These are phyloP conservation scores for Cucurbita pepo DNA, from an alignment of 306 rosid species.

Conservation along the genomic window DNA sequence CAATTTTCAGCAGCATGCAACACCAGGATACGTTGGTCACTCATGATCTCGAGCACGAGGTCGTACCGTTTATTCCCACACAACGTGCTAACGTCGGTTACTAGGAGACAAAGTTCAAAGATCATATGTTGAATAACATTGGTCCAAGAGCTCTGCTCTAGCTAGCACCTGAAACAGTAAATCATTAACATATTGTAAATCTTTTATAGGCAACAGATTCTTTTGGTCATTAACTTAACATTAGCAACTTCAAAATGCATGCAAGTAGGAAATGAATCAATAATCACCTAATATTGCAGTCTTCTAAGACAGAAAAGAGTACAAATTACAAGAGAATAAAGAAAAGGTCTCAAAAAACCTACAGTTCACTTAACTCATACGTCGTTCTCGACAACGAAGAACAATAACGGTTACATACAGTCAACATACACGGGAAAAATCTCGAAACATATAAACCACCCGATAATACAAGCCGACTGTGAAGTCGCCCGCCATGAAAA, in stretches of 20 bases:
- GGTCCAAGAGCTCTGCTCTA: not conserved
- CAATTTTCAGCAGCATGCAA: conserved; percentile 36
- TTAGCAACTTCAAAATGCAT: no score
- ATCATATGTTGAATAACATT: not conserved
- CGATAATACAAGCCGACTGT: not conserved
- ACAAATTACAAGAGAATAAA: not conserved
- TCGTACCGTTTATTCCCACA: conserved; percentile 21
- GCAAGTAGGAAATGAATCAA: not conserved
- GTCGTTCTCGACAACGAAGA: not conserved
- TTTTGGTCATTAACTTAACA: no score
- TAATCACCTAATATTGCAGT: not conserved
- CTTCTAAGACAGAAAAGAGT: not conserved
- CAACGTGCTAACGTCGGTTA: not conserved
- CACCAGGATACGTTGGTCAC: conserved; percentile 25
- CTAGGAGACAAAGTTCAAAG: not conserved
- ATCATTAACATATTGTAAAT: no score
- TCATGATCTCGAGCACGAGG: conserved; percentile 20
- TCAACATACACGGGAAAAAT: not conserved
- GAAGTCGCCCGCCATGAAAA: not conserved
- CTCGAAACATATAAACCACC: not conserved
- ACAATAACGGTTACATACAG: not conserved
- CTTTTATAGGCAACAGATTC: no score
- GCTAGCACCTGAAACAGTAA: no score
- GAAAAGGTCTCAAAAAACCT: not conserved
- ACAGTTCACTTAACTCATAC: not conserved